These are phyloP conservation scores for Ophiorrhiza pumila DNA, from an alignment of 257 asterid species.

Conservation along the genomic window DNA sequence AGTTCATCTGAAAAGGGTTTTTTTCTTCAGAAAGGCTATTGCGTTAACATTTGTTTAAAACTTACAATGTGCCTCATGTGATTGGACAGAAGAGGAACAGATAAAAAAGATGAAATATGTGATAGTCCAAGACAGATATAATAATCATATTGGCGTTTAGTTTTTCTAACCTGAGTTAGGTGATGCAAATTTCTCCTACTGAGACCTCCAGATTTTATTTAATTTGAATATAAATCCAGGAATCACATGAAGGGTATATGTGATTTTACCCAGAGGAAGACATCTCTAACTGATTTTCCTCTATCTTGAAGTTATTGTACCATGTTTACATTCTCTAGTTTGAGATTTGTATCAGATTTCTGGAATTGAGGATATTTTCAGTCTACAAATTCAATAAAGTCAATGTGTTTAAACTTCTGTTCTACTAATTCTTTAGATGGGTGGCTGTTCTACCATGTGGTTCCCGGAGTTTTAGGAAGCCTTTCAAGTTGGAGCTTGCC, in stretches of 20 bases:
- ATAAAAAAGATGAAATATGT: background rate
- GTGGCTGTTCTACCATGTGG: constrained; percentile 89
- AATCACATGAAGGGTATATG: background rate
- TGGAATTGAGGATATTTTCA: background rate
- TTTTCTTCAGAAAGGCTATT: background rate
- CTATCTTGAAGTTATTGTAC: background rate
- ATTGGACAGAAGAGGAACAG: background rate
- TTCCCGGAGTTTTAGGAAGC: constrained; percentile 59
- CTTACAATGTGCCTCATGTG: background rate
- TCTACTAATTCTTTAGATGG: constrained; percentile 54
- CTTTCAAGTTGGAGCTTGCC: constrained; percentile 91
- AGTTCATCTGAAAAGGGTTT: background rate
- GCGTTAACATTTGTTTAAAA: background rate
- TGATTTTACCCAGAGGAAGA: background rate
- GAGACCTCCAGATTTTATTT: background rate
- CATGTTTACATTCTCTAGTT: background rate
- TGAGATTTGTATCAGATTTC: background rate
- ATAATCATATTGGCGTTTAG: background rate
- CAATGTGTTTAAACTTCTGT: background rate
- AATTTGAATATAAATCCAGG: background rate
- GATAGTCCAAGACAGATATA: background rate
- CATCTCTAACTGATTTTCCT: background rate
- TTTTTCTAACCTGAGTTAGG: background rate
- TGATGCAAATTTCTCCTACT: background rate
- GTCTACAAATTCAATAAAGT: background rate